phyloP scores from a whole-genome alignment of 441 rosid genomes.

The Erysimum cheiri region DNA sequence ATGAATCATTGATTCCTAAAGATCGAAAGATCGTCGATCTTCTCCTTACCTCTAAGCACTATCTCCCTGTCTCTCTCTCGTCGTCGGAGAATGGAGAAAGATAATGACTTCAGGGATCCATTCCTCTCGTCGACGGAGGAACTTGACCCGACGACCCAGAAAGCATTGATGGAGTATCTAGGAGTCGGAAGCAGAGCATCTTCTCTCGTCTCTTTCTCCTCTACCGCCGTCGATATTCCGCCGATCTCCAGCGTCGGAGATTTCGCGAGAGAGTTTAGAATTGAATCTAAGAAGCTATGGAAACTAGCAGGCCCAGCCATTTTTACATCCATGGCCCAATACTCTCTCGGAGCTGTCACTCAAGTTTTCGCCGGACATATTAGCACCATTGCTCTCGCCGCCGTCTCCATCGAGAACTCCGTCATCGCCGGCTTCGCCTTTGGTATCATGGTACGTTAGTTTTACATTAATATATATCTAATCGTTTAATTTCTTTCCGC shows the following conservation, averaged over 20 bases:
- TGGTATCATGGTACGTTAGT: slow-evolving; percentile 49
- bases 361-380: slow-evolving; percentile 60
- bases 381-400: slow-evolving; percentile 57
- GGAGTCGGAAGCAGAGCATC: slow-evolving; percentile 48
- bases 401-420: slow-evolving; percentile 59
- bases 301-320: slow-evolving; percentile 61
- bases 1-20: slow-evolving; percentile 13
- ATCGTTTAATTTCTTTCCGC: too few relatives aligned
- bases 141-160: slow-evolving; percentile 38
- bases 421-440: slow-evolving; percentile 64
- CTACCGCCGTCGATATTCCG: slow-evolving; percentile 48
- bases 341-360: slow-evolving; percentile 61
- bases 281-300: slow-evolving; percentile 56
- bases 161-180: slow-evolving; percentile 37
- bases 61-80: neutral
- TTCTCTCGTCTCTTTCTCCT: slow-evolving; percentile 43
- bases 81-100: slow-evolving; percentile 39
- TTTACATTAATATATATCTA: neutral
- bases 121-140: slow-evolving; percentile 40
- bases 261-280: slow-evolving; percentile 48
- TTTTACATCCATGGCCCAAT: slow-evolving; percentile 52
- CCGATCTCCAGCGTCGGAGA: slow-evolving; percentile 48
- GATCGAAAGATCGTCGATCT: neutral
- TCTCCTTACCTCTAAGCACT: slow-evolving; percentile 2
- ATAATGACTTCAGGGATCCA: slow-evolving; percentile 26